Base-by-base conservation (phyloP, 495 filamentous ascomycete genomes). In the Parmelia sp. region DNA sequence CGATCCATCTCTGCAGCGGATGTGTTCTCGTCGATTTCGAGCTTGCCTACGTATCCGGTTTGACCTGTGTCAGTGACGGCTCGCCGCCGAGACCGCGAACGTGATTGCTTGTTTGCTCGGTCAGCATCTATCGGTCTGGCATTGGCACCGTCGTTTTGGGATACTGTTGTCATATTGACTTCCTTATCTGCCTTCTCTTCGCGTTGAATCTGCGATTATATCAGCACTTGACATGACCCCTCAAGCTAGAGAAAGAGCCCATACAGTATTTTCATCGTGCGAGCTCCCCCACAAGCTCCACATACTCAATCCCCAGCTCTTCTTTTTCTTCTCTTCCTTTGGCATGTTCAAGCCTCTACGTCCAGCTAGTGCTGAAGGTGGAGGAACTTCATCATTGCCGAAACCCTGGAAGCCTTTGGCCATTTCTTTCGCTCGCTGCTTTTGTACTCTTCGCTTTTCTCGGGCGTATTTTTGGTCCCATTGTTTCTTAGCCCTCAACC, bases 211-310 rank as follows among this genome's bases (percentile, higher is more conserved):
- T 69, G 36, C 29, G 6, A 29, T 1, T 15, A n/a, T 27, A n/a
- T 60, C 10, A 61, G 29, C 36, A 47, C 17, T 14, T 23, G 35
- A 23, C 21, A 23, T 44, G 37, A 8, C 1, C n/a, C 31, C 5
- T 44, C n/a, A 12, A 12, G 23, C 8, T 5, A 6, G 3, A 33
- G 23, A 6, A 53, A 23, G 19, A 37, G 39, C 4, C 25, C 67
- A 31, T 35, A 94, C 78, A 15, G 86, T 88, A 51, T 79, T 82
- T 75, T 92, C 82, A 71, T 96, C 92, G 66, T 96, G 92, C 70
- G 87, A 94, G 66, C 87, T 90, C 15, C 89, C 92, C 88, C 91
- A 91, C 15, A 84, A 75, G 53, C 84, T 87, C 92, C 92, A 97
- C 37, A 96, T 74, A 39, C 84, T 84, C 74, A 96, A 79, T 5